phyloP scores from a whole-genome alignment of 768 basidiomycete species.

The Mycena venus region DNA sequence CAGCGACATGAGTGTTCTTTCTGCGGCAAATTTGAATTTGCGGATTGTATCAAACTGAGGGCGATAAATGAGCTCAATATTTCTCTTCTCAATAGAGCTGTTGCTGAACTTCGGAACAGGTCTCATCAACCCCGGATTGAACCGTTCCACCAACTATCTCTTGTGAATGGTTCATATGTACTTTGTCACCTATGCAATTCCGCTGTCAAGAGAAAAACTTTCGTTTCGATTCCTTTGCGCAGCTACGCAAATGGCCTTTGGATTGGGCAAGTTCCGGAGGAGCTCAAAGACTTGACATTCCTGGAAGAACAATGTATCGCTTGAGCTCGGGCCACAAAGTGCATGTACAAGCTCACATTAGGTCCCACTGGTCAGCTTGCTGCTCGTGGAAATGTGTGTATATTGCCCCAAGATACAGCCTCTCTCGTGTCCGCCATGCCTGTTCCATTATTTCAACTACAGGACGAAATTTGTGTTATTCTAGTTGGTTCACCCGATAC shows the following conservation, averaged over 20 bases:
- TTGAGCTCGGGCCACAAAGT: too few species aligned
- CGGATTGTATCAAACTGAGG: background rate
- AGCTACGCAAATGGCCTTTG: slow-evolving; percentile 39
- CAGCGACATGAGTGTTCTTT: too few species aligned
- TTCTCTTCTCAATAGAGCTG: too few species aligned
- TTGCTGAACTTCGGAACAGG: too few species aligned
- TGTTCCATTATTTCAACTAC: slow-evolving; percentile 17
- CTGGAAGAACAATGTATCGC: slow-evolving; percentile 39
- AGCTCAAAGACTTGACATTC: slow-evolving; percentile 30
- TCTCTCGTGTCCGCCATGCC: slow-evolving; percentile 21
- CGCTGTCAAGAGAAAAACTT: slow-evolving; percentile 15
- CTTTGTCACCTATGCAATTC: slow-evolving; percentile 15
- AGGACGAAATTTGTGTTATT: too few species aligned
- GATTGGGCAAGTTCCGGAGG: slow-evolving; percentile 30
- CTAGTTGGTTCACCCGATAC: too few species aligned
- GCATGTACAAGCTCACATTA: too few species aligned
- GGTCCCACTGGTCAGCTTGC: slow-evolving; percentile 36
- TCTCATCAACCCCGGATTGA: too few species aligned
- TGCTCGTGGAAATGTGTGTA: slow-evolving; percentile 37
- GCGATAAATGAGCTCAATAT: slow-evolving; percentile 15
- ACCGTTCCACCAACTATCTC: background rate
- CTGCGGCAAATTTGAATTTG: slow-evolving; percentile 13
- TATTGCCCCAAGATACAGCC: slow-evolving; percentile 32
- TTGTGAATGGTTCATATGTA: slow-evolving; percentile 7
- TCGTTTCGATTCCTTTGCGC: slow-evolving; percentile 28